Conservation (phyloP, 1,139 yeast species). For the Petasospora fabianii region DNA sequence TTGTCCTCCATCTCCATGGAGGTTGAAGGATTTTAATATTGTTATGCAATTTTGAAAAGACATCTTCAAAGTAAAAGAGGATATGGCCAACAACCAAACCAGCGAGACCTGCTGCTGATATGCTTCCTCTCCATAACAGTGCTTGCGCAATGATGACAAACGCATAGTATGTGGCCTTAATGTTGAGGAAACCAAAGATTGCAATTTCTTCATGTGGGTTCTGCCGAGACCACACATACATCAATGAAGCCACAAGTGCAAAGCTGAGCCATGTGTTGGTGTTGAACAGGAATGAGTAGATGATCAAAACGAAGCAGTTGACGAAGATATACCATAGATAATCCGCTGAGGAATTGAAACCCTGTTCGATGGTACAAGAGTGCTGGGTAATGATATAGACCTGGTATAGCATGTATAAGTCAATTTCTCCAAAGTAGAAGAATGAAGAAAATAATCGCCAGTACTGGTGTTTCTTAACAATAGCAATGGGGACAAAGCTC, state of each 20-base stretch:
- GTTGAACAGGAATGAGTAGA: conserved; percentile 10
- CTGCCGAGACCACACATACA: conserved; percentile 21
- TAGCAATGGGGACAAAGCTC: conserved; percentile 11
- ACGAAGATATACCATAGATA: conserved; percentile 23
- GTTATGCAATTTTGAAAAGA: conserved; percentile 19
- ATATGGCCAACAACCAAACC: conserved; percentile 20
- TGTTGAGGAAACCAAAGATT: conserved; percentile 13
- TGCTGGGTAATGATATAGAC: conserved; percentile 14
- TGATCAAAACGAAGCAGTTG: conserved; percentile 9
- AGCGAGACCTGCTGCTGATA: neutral
- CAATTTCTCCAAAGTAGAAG: conserved; percentile 19
- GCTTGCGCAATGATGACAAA: conserved; percentile 2
- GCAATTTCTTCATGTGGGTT: conserved; percentile 18
- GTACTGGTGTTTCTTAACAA: conserved; percentile 13
- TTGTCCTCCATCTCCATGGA: conserved; percentile 23
- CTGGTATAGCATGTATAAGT: conserved; percentile 12
- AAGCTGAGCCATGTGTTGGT: conserved; percentile 10
- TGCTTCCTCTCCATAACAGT: neutral
- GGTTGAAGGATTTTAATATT: conserved; percentile 21
- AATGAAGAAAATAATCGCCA: conserved; percentile 25
- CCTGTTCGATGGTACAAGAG: conserved; percentile 18
- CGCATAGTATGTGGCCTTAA: conserved; percentile 9
- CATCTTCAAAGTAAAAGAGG: conserved; percentile 23
- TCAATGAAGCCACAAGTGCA: conserved; percentile 15
- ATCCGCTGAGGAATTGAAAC: conserved; percentile 10